These are phyloP conservation scores for Annulohypoxylon bovei DNA, from an alignment of 495 filamentous ascomycete genomes.

Conservation along the genomic window DNA sequence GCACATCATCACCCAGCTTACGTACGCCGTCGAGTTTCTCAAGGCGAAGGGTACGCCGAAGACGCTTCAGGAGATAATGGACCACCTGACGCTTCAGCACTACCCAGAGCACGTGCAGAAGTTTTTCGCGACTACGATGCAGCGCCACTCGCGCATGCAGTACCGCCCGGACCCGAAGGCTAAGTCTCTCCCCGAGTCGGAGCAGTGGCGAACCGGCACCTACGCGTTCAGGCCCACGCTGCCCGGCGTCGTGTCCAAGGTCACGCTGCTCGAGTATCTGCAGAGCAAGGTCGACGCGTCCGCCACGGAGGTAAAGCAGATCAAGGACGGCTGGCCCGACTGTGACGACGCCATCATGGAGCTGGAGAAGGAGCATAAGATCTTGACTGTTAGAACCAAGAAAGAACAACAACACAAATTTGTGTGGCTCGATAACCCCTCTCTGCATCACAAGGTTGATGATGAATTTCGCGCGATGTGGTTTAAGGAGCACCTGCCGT, in stretches of 20 bases:
- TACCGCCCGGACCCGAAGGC: constrained; percentile 69
- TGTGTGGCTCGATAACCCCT: constrained; percentile 89
- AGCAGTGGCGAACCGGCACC: constrained; percentile 66
- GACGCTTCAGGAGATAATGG: constrained; percentile 75
- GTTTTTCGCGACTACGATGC: constrained; percentile 58
- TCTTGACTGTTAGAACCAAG: constrained; percentile 88
- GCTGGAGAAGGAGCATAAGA: constrained; percentile 79
- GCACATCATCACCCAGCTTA: constrained; percentile 83
- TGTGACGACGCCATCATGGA: constrained; percentile 79
- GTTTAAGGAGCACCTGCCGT: constrained; percentile 81
- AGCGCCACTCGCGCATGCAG: constrained; percentile 73
- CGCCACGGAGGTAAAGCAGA: constrained; percentile 82
- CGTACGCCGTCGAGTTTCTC: constrained; percentile 84
- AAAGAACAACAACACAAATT: constrained; percentile 87
- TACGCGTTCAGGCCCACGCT: constrained; percentile 81
- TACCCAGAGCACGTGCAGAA: constrained; percentile 53
- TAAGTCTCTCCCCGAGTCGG: constrained; percentile 55
- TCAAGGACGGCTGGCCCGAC: constrained; percentile 93
- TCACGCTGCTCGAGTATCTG: constrained; percentile 80
- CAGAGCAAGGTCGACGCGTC: constrained; percentile 82
- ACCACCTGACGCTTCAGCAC: constrained; percentile 76
- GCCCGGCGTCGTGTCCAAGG: constrained; percentile 77
- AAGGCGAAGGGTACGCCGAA: constrained; percentile 78
- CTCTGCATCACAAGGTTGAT: constrained; percentile 78
- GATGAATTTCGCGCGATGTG: constrained; percentile 84